phyloP scores from a whole-genome alignment of 495 filamentous ascomycete species.

The Ascodesmis nigricans region DNA sequence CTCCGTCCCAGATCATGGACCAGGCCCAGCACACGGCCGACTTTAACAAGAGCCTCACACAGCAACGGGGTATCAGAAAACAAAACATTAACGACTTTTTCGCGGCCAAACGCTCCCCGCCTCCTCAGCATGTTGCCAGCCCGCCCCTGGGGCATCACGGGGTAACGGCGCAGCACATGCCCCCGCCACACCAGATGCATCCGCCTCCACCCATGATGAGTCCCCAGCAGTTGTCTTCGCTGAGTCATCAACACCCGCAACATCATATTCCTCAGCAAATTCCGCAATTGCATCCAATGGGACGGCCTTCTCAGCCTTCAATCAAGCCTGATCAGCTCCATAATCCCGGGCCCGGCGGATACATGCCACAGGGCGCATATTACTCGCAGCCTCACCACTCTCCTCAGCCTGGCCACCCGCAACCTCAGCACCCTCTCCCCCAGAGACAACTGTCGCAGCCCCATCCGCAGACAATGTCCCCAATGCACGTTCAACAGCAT shows the following conservation, averaged over 20 bases:
- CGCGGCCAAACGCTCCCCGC: slow-evolving; percentile 43
- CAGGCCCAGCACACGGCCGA: slow-evolving; percentile 77
- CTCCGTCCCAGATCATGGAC: slow-evolving; percentile 62
- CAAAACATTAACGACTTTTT: slow-evolving; percentile 44
- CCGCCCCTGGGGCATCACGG: slow-evolving; percentile 17
- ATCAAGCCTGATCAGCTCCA: slow-evolving; percentile 22
- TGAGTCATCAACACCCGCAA: slow-evolving; percentile 23
- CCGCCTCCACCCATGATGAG: slow-evolving; percentile 22
- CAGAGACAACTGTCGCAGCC: slow-evolving; percentile 21
- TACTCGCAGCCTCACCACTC: slow-evolving; percentile 22
- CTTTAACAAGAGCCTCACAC: slow-evolving; percentile 61
- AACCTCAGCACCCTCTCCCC: slow-evolving; percentile 39
- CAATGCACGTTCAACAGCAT: slow-evolving; percentile 30
- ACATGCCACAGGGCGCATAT: slow-evolving; percentile 21
- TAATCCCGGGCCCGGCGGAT: slow-evolving; percentile 17
- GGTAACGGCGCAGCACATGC: slow-evolving; percentile 34
- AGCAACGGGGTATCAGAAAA: slow-evolving; percentile 48
- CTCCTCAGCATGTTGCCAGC: slow-evolving; percentile 34
- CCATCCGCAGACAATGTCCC: slow-evolving; percentile 29
- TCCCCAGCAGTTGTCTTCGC: slow-evolving; percentile 24
- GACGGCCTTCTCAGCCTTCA: slow-evolving; percentile 14
- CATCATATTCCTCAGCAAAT: slow-evolving; percentile 36
- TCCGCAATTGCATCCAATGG: slow-evolving; percentile 23
- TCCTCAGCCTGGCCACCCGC: slow-evolving; percentile 27
- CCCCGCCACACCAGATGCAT: slow-evolving; percentile 26